Base-by-base conservation (phyloP, 2,329 filamentous ascomycete species). In the Calonectria ilicicola region DNA sequence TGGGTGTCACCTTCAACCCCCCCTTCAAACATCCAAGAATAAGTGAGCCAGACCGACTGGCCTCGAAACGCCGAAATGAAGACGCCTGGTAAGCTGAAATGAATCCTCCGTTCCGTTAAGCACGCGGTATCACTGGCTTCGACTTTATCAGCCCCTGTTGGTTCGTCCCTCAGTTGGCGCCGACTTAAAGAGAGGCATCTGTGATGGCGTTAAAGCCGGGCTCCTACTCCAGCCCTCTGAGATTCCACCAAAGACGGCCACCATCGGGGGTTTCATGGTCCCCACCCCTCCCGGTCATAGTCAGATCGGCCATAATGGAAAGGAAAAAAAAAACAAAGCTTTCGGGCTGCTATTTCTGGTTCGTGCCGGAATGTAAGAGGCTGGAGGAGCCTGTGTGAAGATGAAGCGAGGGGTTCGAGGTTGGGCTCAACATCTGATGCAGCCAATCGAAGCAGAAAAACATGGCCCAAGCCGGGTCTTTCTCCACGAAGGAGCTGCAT, bases 381-480 rank as follows among this genome's bases (percentile, higher is more conserved):
- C 35, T 65, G 40, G 26, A 53, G 35, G 44, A 58, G 42, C 5
- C n/a, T n/a, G 27, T 46, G 46, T 62, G 51, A 75, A 67, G 75
- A 70, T 74, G 72, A 75, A 76, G 77, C 75, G 74, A 76, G 74
- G 76, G 76, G 69, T 66, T 69, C 78, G 67, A 75, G 74, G 69
- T 65, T 78, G 76, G 72, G 64, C 70, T 73, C 68, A 65, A 51
- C 72, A 53, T 56, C 51, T 74, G 74, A 72, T 46, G 72, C 62
- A 70, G 49, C 78, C 78, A 80, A 80, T 80, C 51, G 69, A 60
- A 38, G 56, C 27, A 46, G 68, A 67, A 74, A 79, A 74, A 78
- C 76, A 70, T 66, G 73, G 42, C 74, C 80, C 77, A 81, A 81
- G 81, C 74, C 74, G 72, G 72, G 6, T 42, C 76, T 60, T 60